These are phyloP conservation scores for Debaryomycetaceae sp. DNA, from an alignment of 1,139 yeast species.

Conservation along the genomic window DNA sequence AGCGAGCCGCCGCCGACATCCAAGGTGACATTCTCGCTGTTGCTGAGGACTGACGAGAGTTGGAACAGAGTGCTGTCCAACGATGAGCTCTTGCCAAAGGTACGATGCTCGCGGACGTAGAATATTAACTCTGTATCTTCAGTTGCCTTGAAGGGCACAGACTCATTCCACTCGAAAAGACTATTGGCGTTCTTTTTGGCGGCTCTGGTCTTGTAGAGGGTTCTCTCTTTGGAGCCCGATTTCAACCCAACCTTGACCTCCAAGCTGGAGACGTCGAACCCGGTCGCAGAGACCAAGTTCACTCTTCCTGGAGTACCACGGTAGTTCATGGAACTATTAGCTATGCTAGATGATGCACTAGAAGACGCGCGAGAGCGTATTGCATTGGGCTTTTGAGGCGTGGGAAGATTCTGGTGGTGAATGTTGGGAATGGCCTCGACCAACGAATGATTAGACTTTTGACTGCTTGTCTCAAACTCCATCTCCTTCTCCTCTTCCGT, in stretches of 20 bases:
- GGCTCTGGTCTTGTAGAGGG: conserved; percentile 62
- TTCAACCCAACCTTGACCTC: conserved; percentile 53
- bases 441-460: conserved; percentile 18
- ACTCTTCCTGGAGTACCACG: conserved; percentile 53
- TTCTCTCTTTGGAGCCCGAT: conserved; percentile 52
- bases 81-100: conserved; percentile 67
- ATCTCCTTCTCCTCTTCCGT: conserved; percentile 6
- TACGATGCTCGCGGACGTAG: conserved; percentile 63
- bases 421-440: conserved; percentile 33
- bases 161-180: conserved; percentile 58
- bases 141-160: conserved; percentile 63
- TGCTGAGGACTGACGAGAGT: conserved; percentile 36
- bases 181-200: conserved; percentile 50
- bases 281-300: conserved; percentile 42
- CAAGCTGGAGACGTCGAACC: conserved; percentile 27
- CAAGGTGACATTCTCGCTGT: conserved; percentile 26
- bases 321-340: conserved; percentile 34
- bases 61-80: conserved; percentile 52
- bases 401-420: conserved; percentile 34
- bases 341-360: conserved; percentile 23
- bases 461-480: conserved; percentile 14
- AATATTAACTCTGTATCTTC: conserved; percentile 57
- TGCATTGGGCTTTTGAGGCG: conserved; percentile 35
- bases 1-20: conserved; percentile 29
- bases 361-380: conserved; percentile 7